A percentile compares a stretch with the other conserved stretches of the same genome.
These are phyloP conservation scores for Huntiella moniliformis DNA, from an alignment of 2,329 filamentous ascomycete genomes.

Conservation along the genomic window DNA sequence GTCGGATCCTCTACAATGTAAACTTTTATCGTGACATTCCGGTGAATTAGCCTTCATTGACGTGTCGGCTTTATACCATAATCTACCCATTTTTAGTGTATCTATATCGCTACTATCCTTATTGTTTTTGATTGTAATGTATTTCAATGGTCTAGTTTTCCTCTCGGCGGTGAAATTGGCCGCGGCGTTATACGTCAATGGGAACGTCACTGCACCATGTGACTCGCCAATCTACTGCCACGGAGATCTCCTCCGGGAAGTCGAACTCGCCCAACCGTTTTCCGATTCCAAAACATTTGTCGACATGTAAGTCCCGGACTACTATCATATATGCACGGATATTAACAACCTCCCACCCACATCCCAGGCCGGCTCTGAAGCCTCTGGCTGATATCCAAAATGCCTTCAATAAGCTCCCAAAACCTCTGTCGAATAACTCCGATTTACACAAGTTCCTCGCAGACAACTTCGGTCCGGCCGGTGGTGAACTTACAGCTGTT, in stretches of 20 bases:
- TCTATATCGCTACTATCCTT: no score
- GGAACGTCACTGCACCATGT: conserved; percentile 42
- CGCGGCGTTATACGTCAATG: conserved; percentile 37
- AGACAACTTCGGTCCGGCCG: conserved; percentile 44
- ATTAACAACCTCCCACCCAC: conserved; percentile 10
- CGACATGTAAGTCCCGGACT: conserved; percentile 33
- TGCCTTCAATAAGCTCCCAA: conserved; percentile 38
- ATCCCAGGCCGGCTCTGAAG: conserved; percentile 35
- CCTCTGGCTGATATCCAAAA: conserved; percentile 40
- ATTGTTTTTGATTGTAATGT: no score
- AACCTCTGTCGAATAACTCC: conserved; percentile 44
- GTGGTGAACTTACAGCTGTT: conserved; percentile 40
- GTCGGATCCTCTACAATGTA: no score
- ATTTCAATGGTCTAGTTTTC: neutral
- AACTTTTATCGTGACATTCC: no score
- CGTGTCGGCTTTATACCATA: no score
- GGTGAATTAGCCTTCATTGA: no score
- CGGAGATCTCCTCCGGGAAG: conserved; percentile 41
- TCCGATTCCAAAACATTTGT: conserved; percentile 53
- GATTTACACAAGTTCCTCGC: conserved; percentile 41
- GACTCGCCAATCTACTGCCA: conserved; percentile 50
- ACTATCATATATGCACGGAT: neutral
- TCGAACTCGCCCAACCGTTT: conserved; percentile 46
- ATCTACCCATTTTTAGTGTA: no score
- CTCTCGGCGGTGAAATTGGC: conserved; percentile 10